Percentiles rank a stretch among this genome's conserved stretches.
Evolutionary conservation across 768 basidiomycete species (phyloP).

Genomic region (Myochromella boudieri): DNA sequence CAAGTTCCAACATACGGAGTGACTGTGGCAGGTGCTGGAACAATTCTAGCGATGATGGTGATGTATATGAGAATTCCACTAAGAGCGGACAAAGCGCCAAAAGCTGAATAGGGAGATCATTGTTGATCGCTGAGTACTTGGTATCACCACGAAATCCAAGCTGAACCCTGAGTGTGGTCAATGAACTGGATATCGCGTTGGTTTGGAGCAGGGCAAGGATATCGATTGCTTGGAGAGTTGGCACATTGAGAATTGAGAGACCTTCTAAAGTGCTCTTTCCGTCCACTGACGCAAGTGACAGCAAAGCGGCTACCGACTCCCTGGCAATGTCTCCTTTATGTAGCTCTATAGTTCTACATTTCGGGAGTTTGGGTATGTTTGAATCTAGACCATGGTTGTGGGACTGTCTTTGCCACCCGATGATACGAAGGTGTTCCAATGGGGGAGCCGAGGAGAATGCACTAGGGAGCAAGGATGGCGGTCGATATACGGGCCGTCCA

Average conservation of each 20-base stretch:
- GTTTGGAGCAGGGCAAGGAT: conserved; percentile 3
- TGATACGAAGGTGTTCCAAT: conserved; percentile 1
- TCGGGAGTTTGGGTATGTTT: neutral
- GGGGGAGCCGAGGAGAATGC: neutral
- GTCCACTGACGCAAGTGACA: neutral
- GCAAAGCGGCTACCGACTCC: neutral
- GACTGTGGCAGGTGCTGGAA: conserved; percentile 4
- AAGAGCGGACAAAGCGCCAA: conserved; percentile 3
- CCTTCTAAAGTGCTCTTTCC: neutral
- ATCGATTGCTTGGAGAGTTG: neutral
- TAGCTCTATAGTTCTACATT: neutral
- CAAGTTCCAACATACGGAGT: conserved; percentile 4
- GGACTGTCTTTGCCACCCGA: neutral
- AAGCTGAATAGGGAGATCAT: conserved; percentile 1
- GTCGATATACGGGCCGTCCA: neutral
- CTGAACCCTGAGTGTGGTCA: neutral
- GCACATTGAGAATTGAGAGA: conserved; percentile 2
- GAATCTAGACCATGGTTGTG: neutral
- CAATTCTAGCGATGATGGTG: conserved; percentile 1
- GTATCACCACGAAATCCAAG: neutral
- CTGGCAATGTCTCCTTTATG: neutral
- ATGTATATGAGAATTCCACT: conserved; percentile 7
- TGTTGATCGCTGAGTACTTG: neutral
- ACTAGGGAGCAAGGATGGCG: neutral
- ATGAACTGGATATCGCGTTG: neutral